phyloP scores from a whole-genome alignment of 208 protist genomes.

The Novymonas esmeraldas region DNA sequence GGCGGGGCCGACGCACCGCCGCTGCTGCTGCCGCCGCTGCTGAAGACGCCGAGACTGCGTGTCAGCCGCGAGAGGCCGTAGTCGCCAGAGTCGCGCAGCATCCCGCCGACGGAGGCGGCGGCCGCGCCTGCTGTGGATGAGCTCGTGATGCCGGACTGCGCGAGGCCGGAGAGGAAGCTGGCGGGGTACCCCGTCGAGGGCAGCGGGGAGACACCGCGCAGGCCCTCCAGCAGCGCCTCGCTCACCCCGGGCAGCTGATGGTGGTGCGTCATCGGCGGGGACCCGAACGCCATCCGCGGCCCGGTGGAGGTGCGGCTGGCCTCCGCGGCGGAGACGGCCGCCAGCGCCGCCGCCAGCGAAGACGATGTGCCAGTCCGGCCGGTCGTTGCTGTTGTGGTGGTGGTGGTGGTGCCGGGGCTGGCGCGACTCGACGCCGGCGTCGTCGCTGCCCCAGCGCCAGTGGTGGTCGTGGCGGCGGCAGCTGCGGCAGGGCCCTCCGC shows the following conservation, averaged over 20 bases:
- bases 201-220: constrained; percentile 3
- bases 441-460: not conserved
- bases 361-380: not conserved
- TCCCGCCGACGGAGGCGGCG: not conserved
- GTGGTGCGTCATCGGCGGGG: not conserved
- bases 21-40: constrained; percentile 1
- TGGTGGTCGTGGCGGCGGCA: not conserved
- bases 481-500: not conserved
- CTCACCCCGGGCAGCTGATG: constrained; percentile 7
- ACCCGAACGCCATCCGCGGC: not conserved
- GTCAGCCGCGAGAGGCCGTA: constrained; percentile 27
- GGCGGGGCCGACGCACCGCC: not conserved
- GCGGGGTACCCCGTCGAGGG: constrained; percentile 7
- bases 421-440: no score
- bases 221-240: constrained; percentile 12
- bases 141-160: not conserved
- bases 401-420: no score
- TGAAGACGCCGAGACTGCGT: constrained; percentile 24
- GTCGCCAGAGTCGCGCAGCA: constrained; percentile 22
- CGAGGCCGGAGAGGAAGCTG: constrained; percentile 5
- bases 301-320: not conserved
- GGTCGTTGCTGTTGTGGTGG: not conserved
- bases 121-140: not conserved
- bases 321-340: not conserved
- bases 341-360: constrained; percentile 8